phyloP scores from a whole-genome alignment of 208 protist genomes.

The Crithidia bombi region DNA sequence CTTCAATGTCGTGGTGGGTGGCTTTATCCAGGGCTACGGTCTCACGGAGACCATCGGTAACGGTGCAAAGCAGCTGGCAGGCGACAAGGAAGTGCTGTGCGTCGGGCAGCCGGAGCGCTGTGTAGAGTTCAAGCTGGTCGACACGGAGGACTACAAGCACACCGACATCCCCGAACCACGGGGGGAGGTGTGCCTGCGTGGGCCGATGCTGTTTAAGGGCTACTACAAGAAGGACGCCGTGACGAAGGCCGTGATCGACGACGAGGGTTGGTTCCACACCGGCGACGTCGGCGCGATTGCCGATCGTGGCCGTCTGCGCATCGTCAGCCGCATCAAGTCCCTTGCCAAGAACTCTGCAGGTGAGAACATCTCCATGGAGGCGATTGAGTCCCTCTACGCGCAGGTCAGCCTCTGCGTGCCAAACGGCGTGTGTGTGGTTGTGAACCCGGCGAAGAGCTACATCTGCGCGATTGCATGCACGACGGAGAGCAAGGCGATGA shows the following conservation, averaged over 20 bases:
- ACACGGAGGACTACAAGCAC: slow-evolving; percentile 90
- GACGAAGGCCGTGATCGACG: slow-evolving; percentile 71
- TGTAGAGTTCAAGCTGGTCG: slow-evolving; percentile 90
- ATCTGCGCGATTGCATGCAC: slow-evolving; percentile 66
- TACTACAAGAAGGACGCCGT: slow-evolving; percentile 88
- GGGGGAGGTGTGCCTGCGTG: slow-evolving; percentile 86
- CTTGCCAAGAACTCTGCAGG: slow-evolving; percentile 85
- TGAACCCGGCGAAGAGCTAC: slow-evolving; percentile 59
- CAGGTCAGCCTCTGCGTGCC: slow-evolving; percentile 48
- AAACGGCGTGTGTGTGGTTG: slow-evolving; percentile 72
- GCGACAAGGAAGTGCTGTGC: slow-evolving; percentile 53
- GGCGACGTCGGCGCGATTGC: slow-evolving; percentile 86
- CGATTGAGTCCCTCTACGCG: slow-evolving; percentile 74
- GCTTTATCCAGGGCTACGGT: slow-evolving; percentile 86
- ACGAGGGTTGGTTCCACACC: slow-evolving; percentile 88
- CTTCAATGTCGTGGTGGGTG: slow-evolving; percentile 77
- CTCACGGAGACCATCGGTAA: slow-evolving; percentile 90
- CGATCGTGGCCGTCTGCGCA: slow-evolving; percentile 37
- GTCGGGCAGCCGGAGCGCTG: slow-evolving; percentile 67
- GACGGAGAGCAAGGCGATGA: slow-evolving; percentile 55
- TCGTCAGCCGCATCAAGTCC: slow-evolving; percentile 88
- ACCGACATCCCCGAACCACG: slow-evolving; percentile 75
- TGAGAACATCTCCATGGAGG: slow-evolving; percentile 90
- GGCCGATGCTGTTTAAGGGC: slow-evolving; percentile 77
- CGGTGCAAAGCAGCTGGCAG: slow-evolving; percentile 56